Evolutionary conservation across 116 monocot genomes (phyloP).

Genomic region (Papilionanthe hybrid): DNA sequence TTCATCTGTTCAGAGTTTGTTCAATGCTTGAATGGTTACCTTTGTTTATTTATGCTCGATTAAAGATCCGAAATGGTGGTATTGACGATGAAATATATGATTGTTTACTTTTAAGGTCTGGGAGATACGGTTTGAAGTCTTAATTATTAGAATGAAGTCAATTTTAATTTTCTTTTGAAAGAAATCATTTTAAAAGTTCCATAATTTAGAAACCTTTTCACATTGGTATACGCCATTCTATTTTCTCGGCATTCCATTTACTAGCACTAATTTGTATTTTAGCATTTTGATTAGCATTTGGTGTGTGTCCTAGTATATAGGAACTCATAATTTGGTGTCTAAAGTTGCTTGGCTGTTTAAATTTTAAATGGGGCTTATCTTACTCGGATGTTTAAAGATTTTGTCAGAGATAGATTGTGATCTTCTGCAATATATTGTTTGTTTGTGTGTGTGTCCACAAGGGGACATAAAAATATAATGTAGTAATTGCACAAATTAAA

Average conservation of each 20-base stretch:
- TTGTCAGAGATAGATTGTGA: no score
- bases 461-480: no score
- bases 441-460: no score
- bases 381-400: no score
- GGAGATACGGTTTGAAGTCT: background rate
- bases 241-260: background rate
- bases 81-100: background rate
- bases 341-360: background rate
- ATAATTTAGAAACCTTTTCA: background rate
- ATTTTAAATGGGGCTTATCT: no score
- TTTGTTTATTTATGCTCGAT: background rate
- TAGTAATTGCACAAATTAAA: no score
- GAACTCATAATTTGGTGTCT: background rate
- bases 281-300: background rate
- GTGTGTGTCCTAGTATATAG: background rate
- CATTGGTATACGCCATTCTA: background rate
- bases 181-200: background rate
- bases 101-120: background rate
- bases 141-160: background rate
- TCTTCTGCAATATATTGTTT: no score
- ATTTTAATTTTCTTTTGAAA: background rate
- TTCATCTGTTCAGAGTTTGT: background rate
- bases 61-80: background rate
- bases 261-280: background rate
- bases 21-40: background rate